Base-by-base conservation (phyloP, 768 basidiomycete species). In the Naganishia onofrii region DNA sequence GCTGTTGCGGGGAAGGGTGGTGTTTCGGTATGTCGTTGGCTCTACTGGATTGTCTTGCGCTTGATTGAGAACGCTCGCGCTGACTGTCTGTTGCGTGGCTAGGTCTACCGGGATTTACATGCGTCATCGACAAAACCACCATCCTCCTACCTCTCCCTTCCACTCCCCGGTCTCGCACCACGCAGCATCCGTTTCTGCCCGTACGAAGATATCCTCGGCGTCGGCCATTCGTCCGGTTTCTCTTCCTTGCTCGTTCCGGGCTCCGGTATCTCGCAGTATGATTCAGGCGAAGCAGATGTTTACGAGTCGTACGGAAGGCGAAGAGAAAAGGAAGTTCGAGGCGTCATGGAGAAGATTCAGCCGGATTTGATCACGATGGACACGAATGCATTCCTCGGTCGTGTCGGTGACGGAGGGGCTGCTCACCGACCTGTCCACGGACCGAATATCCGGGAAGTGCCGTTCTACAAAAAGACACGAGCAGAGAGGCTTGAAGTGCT, bases 231-330 rank as follows among this genome's bases (percentile, higher is more conserved):
- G 17, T 84, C 83, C 0, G 95, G 95, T 0, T 83, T 98, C 21
- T 91, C 91, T 4, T 90, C 87, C 51, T 85, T 98, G 63, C 84
- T 98, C 67, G 89, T 98, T 0, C 96, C 96, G 0, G 95, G 95
- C 31, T 83, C 88, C 10, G 96, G 95, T 38, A 94, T 98, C 80
- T 87, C 94, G 55, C 93, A 96, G 84, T 95, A 93, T 79, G 96
- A 99, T 77, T 90, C 89, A 69, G 80, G 85, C 17, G 96, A 98
- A 80, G 91, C 92, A 0, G 94, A 99, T 86, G 93, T 94, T 2
- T 97, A 90, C 82, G 95, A 99, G 81, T 86, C 88, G 76, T 87
- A 86, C 79, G 88, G 87, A 72, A 85, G 90, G 26, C 82, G 93
- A 69, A 85, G 91, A 67, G 96, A 98, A 82, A 85, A 91, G 68